Evolutionary conservation across 371 early-diverging fungal species (phyloP).

Genomic region (Sporodiniella umbellata): DNA sequence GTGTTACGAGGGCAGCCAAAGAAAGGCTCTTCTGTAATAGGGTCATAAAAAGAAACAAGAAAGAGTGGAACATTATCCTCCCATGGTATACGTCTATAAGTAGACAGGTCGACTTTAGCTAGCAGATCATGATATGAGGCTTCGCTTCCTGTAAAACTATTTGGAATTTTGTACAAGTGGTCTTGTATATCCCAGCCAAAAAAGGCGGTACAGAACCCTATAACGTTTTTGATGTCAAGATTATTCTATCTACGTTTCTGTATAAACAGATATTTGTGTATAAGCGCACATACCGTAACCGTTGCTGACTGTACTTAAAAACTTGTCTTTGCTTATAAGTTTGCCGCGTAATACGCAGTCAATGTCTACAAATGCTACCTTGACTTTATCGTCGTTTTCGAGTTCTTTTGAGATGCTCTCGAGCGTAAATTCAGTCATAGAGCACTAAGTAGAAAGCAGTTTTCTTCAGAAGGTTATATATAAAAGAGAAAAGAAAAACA

Average conservation of each 20-base stretch:
- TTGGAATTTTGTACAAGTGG: slow-evolving; percentile 32
- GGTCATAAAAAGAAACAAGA: slow-evolving; percentile 65
- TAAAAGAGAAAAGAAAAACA: slow-evolving; percentile 3
- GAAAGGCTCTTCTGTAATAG: slow-evolving; percentile 49
- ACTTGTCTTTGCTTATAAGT: slow-evolving; percentile 65
- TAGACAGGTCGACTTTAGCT: slow-evolving; percentile 66
- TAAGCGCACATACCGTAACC: slow-evolving; percentile 62
- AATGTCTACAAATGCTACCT: slow-evolving; percentile 69
- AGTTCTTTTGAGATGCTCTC: slow-evolving; percentile 32
- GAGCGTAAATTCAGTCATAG: slow-evolving; percentile 13
- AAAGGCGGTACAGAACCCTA: slow-evolving; percentile 81
- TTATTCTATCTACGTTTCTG: background rate
- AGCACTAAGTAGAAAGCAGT: too few species aligned
- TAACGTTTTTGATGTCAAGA: background rate
- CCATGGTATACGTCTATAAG: slow-evolving; percentile 74
- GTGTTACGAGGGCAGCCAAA: slow-evolving; percentile 67
- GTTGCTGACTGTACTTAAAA: slow-evolving; percentile 53
- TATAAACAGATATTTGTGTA: too few species aligned
- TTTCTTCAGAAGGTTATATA: background rate
- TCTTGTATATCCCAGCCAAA: slow-evolving; percentile 85
- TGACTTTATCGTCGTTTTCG: slow-evolving; percentile 45
- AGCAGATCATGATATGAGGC: slow-evolving; percentile 64
- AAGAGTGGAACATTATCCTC: slow-evolving; percentile 76
- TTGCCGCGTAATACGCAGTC: slow-evolving; percentile 81
- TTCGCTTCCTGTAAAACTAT: slow-evolving; percentile 26